Evolutionary conservation across 345 rosid species (phyloP).

Genomic region (Crucihimalaya himalaica): DNA sequence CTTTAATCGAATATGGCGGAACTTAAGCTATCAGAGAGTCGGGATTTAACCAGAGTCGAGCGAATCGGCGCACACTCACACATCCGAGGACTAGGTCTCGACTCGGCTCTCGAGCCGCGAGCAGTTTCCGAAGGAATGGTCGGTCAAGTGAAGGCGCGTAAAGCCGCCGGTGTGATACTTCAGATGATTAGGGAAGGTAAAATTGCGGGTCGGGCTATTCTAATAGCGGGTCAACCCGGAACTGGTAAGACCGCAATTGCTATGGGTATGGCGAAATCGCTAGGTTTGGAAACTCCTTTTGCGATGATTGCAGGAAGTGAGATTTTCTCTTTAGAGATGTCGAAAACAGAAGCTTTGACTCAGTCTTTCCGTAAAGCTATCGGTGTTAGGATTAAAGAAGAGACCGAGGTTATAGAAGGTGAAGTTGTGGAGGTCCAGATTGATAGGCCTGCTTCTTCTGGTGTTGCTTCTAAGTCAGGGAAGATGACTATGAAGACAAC

Average conservation of each 20-base stretch:
- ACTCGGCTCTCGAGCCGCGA: constrained; percentile 84
- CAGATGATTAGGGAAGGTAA: constrained; percentile 90
- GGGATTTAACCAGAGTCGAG: constrained; percentile 90
- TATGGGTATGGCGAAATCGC: constrained; percentile 98
- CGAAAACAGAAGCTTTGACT: constrained; percentile 88
- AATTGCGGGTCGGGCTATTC: constrained; percentile 89
- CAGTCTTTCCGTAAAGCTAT: constrained; percentile 85
- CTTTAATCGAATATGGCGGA: constrained; percentile 57
- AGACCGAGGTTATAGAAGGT: constrained; percentile 84
- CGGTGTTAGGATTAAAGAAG: constrained; percentile 92
- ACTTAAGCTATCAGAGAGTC: constrained; percentile 70
- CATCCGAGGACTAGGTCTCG: constrained; percentile 91
- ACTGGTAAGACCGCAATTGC: constrained; percentile 97
- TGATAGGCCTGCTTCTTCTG: constrained; percentile 77
- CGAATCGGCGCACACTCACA: constrained; percentile 97
- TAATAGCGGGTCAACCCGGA: constrained; percentile 95
- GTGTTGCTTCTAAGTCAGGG: constrained; percentile 87
- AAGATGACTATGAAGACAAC: constrained; percentile 91
- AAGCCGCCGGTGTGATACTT: constrained; percentile 92
- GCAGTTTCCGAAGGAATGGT: constrained; percentile 92
- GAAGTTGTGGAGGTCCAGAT: constrained; percentile 92
- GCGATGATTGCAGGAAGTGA: constrained; percentile 91
- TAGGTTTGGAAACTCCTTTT: constrained; percentile 91
- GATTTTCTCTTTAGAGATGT: constrained; percentile 90
- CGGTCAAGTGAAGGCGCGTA: constrained; percentile 77